Evolutionary conservation across 495 filamentous ascomycete genomes (phyloP).

Genomic region (Xylaria bambusicola): DNA sequence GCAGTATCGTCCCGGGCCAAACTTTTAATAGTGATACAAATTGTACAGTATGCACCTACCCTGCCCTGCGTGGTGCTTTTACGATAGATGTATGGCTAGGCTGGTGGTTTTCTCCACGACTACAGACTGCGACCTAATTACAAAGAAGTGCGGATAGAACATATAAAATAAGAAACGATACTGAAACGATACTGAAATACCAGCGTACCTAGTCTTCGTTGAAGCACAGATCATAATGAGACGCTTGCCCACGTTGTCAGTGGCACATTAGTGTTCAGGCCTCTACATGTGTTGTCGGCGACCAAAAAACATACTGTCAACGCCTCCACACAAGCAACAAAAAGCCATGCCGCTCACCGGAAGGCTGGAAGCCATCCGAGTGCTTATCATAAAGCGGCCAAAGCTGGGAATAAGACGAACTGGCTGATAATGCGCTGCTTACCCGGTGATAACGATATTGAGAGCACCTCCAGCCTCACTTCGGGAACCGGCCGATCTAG

Average conservation of each 20-base stretch:
- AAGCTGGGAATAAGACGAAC: background rate
- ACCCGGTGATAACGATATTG: background rate
- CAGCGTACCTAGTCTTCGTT: too few relatives aligned
- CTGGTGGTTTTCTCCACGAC: too few relatives aligned
- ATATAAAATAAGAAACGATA: too few relatives aligned
- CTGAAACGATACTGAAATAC: too few relatives aligned
- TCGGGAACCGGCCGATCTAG: constrained; percentile 1
- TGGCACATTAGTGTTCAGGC: too few relatives aligned
- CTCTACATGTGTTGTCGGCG: background rate
- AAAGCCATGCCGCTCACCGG: background rate
- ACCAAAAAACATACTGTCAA: background rate
- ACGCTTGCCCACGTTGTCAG: too few relatives aligned
- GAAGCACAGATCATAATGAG: too few relatives aligned
- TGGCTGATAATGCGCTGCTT: background rate
- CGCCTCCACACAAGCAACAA: background rate
- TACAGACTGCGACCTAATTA: background rate
- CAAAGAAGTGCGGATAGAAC: too few relatives aligned
- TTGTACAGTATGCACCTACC: constrained; percentile 1
- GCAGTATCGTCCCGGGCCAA: background rate
- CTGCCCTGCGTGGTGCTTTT: background rate
- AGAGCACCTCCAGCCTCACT: constrained; percentile 10
- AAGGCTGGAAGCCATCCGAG: background rate
- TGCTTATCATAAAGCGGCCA: background rate
- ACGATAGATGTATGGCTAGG: too few relatives aligned
- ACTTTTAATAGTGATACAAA: background rate